Evolutionary conservation across 2,329 filamentous ascomycete genomes (phyloP).

Genomic region (Orbilia brochopaga): DNA sequence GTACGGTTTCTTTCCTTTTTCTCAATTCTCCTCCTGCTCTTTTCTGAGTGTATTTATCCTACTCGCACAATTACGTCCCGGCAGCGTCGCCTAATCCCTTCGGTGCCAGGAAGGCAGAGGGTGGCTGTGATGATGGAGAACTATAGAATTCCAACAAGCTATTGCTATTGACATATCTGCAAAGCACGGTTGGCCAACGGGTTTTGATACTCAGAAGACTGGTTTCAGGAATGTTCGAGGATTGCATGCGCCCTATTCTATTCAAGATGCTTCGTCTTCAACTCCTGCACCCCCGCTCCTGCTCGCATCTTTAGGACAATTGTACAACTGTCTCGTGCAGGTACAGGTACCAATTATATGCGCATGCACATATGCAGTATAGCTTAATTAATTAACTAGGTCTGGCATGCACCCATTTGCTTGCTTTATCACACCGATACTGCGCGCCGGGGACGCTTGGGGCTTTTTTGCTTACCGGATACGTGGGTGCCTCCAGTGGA

Average conservation of each 20-base stretch:
- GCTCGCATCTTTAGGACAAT: not conserved
- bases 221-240: slow-evolving; percentile 2
- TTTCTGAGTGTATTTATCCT: too few relatives aligned
- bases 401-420: slow-evolving; percentile 1
- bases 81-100: slow-evolving; percentile 8
- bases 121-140: slow-evolving; percentile 4
- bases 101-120: slow-evolving; percentile 2
- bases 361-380: too few relatives aligned
- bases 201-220: not conserved
- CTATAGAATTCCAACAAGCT: slow-evolving; percentile 1
- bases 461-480: not conserved
- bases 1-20: slow-evolving; percentile 6
- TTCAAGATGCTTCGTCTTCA: not conserved
- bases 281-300: too few relatives aligned
- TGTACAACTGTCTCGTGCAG: slow-evolving; percentile 7
- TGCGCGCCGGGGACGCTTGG: slow-evolving; percentile 1
- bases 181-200: not conserved
- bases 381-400: too few relatives aligned
- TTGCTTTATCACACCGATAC: slow-evolving; percentile 3
- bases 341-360: not conserved
- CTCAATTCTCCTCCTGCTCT: not conserved
- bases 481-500: slow-evolving; percentile 2
- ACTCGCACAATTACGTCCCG: not conserved
- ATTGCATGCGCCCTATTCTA: not conserved
- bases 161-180: not conserved